Percentiles rank a stretch among this genome's conserved stretches.
Evolutionary conservation across 2,329 filamentous ascomycete genomes (phyloP).

Genomic region (Ascochyta fabae): DNA sequence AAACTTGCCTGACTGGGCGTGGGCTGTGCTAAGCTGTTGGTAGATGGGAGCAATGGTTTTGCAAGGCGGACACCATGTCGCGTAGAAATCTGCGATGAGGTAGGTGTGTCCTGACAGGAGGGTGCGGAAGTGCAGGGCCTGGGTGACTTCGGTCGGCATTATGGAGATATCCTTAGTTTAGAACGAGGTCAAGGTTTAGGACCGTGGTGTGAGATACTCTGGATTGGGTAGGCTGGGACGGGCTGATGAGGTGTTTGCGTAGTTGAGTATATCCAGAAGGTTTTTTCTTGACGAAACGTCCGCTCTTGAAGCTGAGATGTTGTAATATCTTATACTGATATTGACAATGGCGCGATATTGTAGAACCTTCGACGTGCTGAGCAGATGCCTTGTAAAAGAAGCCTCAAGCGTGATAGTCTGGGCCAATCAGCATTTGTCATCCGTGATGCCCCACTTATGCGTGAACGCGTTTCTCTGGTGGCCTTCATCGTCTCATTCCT

Average conservation of each 20-base stretch:
- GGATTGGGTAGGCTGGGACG: neutral
- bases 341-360: constrained; percentile 5
- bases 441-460: neutral
- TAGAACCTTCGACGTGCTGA: constrained; percentile 6
- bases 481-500: neutral
- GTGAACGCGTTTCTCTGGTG: neutral
- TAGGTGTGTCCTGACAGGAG: constrained; percentile 45
- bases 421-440: constrained; percentile 33
- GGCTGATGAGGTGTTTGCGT: neutral
- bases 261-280: neutral
- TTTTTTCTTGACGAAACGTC: neutral
- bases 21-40: constrained; percentile 58
- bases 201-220: neutral
- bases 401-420: constrained; percentile 2
- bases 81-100: constrained; percentile 60
- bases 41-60: constrained; percentile 61
- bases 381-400: neutral
- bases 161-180: constrained; percentile 3
- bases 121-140: constrained; percentile 44
- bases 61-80: constrained; percentile 65
- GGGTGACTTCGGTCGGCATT: constrained; percentile 43
- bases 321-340: neutral
- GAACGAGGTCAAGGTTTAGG: neutral
- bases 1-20: constrained; percentile 53
- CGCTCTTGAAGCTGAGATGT: no score